A percentile compares a stretch with the other conserved stretches of the same genome.
These are phyloP conservation scores for Corymbia citriodora DNA, from an alignment of 441 rosid genomes.

Conservation along the genomic window DNA sequence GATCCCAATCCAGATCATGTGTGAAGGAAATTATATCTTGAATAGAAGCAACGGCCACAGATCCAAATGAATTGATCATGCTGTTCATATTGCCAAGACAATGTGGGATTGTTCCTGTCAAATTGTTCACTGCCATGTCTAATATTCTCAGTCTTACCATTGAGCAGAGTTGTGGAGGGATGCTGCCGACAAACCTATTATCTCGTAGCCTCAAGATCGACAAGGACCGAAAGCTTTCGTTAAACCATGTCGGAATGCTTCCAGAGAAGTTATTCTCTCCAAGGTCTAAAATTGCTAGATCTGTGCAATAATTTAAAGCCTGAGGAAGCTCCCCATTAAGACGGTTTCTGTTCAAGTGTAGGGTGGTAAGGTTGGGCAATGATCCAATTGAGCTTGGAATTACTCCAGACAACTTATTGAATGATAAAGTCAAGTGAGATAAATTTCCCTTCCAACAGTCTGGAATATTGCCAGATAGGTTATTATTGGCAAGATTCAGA, in stretches of 20 bases:
- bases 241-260: background rate
- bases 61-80: background rate
- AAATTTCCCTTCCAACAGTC: background rate
- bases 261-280: background rate
- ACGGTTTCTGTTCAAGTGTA: background rate
- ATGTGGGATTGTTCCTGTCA: background rate
- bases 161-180: background rate
- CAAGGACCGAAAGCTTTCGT: background rate
- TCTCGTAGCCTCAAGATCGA: background rate
- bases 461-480: background rate
- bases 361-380: background rate
- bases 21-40: too few species aligned
- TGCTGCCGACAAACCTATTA: accelerated
- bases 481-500: conserved; percentile 15
- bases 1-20: background rate
- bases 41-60: accelerated
- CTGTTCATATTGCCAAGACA: background rate
- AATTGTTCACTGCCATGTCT: conserved; percentile 1
- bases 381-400: background rate
- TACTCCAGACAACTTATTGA: background rate
- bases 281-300: background rate
- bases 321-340: background rate
- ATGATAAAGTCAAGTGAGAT: background rate
- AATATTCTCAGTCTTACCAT: background rate
- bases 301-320: background rate